phyloP scores from a whole-genome alignment of 2,329 filamentous ascomycete species.

The Pestalotiopsis sp. region DNA sequence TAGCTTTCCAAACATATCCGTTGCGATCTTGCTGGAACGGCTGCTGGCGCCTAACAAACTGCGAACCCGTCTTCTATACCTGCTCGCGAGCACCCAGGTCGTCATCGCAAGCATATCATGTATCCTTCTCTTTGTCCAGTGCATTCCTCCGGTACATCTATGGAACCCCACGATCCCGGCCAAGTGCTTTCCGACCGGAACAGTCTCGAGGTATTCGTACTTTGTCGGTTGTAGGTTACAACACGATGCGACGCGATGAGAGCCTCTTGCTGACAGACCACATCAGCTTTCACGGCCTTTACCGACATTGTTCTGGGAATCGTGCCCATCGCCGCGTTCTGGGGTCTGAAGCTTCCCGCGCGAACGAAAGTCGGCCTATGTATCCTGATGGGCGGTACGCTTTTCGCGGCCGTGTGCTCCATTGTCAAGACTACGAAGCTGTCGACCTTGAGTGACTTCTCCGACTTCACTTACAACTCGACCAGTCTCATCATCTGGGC shows the following conservation, averaged over 20 bases:
- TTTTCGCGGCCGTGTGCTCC: slow-evolving; percentile 11
- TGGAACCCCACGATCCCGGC: slow-evolving; percentile 13
- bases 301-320: slow-evolving; percentile 13
- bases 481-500: slow-evolving; percentile 11
- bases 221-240: slow-evolving; percentile 8
- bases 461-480: slow-evolving; percentile 10
- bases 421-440: slow-evolving; percentile 13
- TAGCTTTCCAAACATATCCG: slow-evolving; percentile 12
- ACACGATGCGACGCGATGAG: background rate
- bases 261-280: background rate
- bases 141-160: slow-evolving; percentile 8
- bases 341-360: slow-evolving; percentile 9
- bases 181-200: slow-evolving; percentile 1
- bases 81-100: slow-evolving; percentile 3
- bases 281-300: slow-evolving; percentile 11
- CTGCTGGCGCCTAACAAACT: background rate
- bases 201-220: slow-evolving; percentile 11
- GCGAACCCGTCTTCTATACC: slow-evolving; percentile 8
- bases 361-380: slow-evolving; percentile 10
- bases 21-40: slow-evolving; percentile 10
- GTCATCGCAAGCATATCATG: slow-evolving; percentile 8
- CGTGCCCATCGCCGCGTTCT: slow-evolving; percentile 12
- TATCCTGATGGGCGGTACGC: slow-evolving; percentile 13
- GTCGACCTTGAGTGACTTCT: slow-evolving; percentile 6
- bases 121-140: slow-evolving; percentile 12